Evolutionary conservation across 192 early-diverging fungal genomes (phyloP), one percentile per base, ranked within the genome.

Genomic region (Jimgerdemannia lactiflua): DNA sequence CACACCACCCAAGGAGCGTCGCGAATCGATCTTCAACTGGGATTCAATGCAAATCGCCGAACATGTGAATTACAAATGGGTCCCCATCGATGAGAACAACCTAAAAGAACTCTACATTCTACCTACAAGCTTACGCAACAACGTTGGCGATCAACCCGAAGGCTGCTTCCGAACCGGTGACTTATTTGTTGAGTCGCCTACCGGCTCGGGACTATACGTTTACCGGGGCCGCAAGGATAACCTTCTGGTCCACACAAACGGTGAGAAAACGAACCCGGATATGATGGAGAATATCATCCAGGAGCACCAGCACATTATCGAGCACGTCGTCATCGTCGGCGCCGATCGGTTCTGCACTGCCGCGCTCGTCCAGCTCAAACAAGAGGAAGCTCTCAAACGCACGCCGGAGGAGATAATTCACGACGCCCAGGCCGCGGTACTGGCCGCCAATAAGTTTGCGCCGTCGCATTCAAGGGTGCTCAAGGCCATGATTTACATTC

Each of bases 221-320:
- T 54, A 54, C 11, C 49, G 63, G 65, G 80, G 80, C 8, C 73
- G 80, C 29, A 64, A 49, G 18, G 80, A 77, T 39, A 76, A 77
- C 64, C 71, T 70, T 10, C 64, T 78, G 17, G 43, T 73, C 6
- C 65, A 73, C 70, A 67, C 65, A 20, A 81, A 81, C 42, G 80
- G 80, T 29, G 80, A 81, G 70, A 81, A 81, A 29, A 81, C 80
- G 4, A 78, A 74, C 39, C 80, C 80, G 18, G 11, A 78, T n/a
- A 72, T 76, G 39, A 77, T 81, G 54, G 78, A 80, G 43, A 42
- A n/a, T 3, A 73, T 63, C 4, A 73, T 80, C 4, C 39, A 68
- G 6, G 63, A 66, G 10, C n/a, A 59, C 18, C 70, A 43, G 42
- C n/a, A n/a, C n/a, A 6, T 81, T 43, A 65, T 81, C 63, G 42